Evolutionary conservation across 179 eudicot species (phyloP).

Genomic region (Amaranthus tricolor): DNA sequence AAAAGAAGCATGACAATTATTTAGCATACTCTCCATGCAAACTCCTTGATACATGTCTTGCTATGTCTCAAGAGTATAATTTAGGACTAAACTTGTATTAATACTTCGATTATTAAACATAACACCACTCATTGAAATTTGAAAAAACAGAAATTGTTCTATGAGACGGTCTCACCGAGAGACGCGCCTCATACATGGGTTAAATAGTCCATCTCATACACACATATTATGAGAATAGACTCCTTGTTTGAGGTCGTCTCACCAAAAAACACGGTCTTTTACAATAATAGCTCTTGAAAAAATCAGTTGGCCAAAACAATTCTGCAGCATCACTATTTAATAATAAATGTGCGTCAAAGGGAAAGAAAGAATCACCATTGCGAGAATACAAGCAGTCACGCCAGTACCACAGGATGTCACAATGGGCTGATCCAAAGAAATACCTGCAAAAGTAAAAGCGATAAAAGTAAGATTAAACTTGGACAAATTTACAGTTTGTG

Average conservation of each 20-base stretch:
- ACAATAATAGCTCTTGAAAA: not conserved
- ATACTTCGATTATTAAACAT: not conserved
- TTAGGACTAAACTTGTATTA: not conserved
- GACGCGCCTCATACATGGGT: no score
- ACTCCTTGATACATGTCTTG: not conserved
- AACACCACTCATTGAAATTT: not conserved
- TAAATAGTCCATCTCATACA: no score
- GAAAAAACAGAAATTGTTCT: no score
- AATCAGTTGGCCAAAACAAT: not conserved
- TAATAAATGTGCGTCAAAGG: not conserved
- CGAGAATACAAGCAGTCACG: constrained; percentile 86
- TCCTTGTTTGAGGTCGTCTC: no score
- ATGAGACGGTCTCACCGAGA: no score
- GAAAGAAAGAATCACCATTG: constrained; percentile 52
- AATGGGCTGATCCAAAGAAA: constrained; percentile 62
- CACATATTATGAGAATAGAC: no score
- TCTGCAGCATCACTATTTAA: not conserved
- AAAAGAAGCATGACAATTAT: not conserved
- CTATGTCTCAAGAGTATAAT: not conserved
- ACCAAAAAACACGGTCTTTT: no score
- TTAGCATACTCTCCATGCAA: not conserved
- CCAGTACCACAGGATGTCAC: constrained; percentile 92
- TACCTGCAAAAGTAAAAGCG: constrained; percentile 42
- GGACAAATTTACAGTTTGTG: not conserved
- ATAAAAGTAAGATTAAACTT: not conserved